Conservation (phyloP, 208 protist species). For the Leishmania tarentolae region DNA sequence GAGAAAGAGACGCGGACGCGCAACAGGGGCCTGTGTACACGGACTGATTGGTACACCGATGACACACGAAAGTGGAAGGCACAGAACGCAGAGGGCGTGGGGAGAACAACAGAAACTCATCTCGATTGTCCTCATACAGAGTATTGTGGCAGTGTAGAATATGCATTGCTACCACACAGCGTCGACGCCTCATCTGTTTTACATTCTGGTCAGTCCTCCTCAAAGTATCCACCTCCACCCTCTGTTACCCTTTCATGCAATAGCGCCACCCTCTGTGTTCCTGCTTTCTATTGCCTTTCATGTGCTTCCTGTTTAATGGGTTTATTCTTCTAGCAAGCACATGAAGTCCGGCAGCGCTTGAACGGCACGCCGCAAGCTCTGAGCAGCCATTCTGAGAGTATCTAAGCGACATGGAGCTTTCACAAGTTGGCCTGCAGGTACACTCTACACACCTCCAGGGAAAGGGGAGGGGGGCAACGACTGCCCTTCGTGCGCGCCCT, state of each 20-base stretch:
- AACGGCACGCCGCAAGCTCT: neutral
- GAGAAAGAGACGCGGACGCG: neutral
- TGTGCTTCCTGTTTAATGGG: no score
- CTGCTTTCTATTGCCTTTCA: neutral
- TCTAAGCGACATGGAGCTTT: neutral
- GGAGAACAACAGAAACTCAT: neutral
- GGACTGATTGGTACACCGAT: neutral
- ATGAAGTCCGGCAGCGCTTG: neutral
- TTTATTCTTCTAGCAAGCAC: neutral
- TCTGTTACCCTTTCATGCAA: neutral
- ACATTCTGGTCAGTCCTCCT: neutral
- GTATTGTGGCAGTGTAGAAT: neutral
- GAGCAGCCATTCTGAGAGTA: neutral
- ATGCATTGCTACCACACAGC: neutral
- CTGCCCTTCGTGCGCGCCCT: neutral
- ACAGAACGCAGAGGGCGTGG: neutral
- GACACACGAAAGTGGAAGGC: neutral
- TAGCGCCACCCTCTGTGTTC: neutral
- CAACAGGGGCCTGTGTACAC: neutral
- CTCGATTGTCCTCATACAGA: neutral
- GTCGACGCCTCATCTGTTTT: neutral
- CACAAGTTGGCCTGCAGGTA: neutral
- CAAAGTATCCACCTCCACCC: neutral
- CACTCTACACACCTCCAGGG: neutral
- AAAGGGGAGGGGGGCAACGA: neutral